A percentile compares a stretch with the other conserved stretches of the same genome.
Conservation (phyloP, 1,139 yeast species). For the Yamadazyma jaroonii region DNA sequence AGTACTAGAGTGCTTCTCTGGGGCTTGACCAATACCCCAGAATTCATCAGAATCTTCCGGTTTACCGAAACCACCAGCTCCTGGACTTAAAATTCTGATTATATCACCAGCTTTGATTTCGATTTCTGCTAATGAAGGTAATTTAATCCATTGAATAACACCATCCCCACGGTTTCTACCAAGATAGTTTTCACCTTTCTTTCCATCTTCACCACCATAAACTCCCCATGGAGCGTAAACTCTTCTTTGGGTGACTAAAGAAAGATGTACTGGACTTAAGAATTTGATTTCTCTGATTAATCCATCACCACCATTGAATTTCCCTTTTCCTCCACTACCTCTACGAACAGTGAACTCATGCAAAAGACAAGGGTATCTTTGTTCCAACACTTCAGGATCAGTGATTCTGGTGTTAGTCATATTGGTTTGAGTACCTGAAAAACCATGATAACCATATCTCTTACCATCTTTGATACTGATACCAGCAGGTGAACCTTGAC, state of each 20-base stretch:
- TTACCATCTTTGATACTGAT: constrained; percentile 20
- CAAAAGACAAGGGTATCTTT: constrained; percentile 30
- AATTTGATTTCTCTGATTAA: constrained; percentile 21
- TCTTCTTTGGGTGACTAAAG: constrained; percentile 22
- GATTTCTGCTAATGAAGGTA: constrained; percentile 20
- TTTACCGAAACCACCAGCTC: constrained; percentile 54
- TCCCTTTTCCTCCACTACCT: constrained; percentile 34
- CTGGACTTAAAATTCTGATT: constrained; percentile 46
- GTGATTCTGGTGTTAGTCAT: constrained; percentile 44
- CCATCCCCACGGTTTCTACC: constrained; percentile 25
- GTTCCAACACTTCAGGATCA: constrained; percentile 35
- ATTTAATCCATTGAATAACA: constrained; percentile 20
- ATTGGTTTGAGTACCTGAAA: constrained; percentile 44
- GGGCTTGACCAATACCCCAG: constrained; percentile 13
- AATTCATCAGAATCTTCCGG: constrained; percentile 16
- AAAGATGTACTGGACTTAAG: constrained; percentile 17
- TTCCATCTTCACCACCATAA: constrained; percentile 42
- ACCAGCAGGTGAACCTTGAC: constrained; percentile 47
- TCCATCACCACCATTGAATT: constrained; percentile 33
- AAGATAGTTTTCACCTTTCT: constrained; percentile 61
- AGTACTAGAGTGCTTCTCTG: not conserved
- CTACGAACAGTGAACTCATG: constrained; percentile 24
- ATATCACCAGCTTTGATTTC: constrained; percentile 37
- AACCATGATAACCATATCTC: constrained; percentile 30
- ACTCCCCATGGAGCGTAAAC: constrained; percentile 21